A percentile compares a stretch with the other conserved stretches of the same genome.
Conservation (phyloP, 2,329 filamentous ascomycete genomes). For the Botrytis cinerea region DNA sequence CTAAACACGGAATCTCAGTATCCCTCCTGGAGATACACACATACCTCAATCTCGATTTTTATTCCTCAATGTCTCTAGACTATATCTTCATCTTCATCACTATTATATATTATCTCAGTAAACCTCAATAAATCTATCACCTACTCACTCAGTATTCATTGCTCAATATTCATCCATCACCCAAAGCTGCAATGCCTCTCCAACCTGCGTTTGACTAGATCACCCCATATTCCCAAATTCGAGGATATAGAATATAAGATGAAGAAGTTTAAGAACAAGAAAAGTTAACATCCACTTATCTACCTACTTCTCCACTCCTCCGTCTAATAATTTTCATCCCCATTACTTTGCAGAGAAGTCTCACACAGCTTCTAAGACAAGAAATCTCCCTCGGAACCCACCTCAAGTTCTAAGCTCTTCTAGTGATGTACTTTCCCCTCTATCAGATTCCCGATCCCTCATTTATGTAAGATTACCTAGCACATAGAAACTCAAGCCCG, state of each 20-base stretch:
- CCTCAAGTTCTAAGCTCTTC: fast-evolving
- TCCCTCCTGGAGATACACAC: neutral
- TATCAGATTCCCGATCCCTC: neutral
- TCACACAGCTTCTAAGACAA: no score
- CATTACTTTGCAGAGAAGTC: neutral
- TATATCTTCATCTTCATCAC: neutral
- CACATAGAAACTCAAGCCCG: neutral
- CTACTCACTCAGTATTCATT: neutral
- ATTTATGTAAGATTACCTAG: neutral
- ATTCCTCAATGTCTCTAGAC: neutral
- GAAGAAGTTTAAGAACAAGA: neutral
- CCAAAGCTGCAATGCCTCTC: no score
- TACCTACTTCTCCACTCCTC: neutral
- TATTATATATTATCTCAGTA: no score
- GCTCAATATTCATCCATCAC: neutral
- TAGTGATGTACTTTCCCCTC: neutral
- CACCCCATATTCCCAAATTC: no score
- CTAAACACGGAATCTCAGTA: neutral
- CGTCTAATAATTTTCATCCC: fast-evolving
- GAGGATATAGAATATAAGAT: no score
- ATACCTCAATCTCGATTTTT: neutral
- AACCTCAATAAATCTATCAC: fast-evolving
- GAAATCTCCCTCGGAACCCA: neutral
- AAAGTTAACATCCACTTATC: neutral
- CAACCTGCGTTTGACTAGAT: no score